A percentile compares a stretch with the other conserved stretches of the same genome.
Conservation (phyloP, 306 rosid genomes). For the Phaseolus lunatus region DNA sequence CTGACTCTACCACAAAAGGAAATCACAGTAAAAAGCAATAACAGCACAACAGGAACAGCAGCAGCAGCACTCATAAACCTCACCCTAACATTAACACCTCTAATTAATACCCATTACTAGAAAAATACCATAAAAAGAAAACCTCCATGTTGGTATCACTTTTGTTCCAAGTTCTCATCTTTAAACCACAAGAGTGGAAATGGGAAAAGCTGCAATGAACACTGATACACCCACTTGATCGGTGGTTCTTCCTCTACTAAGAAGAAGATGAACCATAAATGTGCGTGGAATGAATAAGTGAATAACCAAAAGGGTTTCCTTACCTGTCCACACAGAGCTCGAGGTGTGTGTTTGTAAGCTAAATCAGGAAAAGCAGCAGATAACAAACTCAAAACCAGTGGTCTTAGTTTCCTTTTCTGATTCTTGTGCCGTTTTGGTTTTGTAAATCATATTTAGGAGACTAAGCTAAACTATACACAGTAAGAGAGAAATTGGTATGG, state of each 20-base stretch:
- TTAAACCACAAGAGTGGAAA: slow-evolving; percentile 13
- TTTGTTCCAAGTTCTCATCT: slow-evolving; percentile 37
- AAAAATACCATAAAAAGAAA: slow-evolving; percentile 42
- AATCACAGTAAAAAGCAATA: slow-evolving; percentile 43
- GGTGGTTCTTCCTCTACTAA: slow-evolving; percentile 23
- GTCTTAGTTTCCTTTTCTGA: slow-evolving; percentile 18
- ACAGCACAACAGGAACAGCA: slow-evolving; percentile 27
- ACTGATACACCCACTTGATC: slow-evolving; percentile 14
- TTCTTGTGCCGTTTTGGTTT: neutral
- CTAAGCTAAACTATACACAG: neutral
- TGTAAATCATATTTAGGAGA: neutral
- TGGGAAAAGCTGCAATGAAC: slow-evolving; percentile 26
- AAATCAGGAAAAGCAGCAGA: slow-evolving; percentile 49
- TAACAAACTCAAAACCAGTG: slow-evolving; percentile 37
- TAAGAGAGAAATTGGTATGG: neutral
- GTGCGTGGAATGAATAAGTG: slow-evolving; percentile 13
- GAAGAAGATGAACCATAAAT: slow-evolving; percentile 35
- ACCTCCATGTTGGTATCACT: slow-evolving; percentile 3
- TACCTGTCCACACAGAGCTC: slow-evolving; percentile 49
- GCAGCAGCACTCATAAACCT: slow-evolving; percentile 19
- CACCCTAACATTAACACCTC: slow-evolving; percentile 12
- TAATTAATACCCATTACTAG: slow-evolving; percentile 6
- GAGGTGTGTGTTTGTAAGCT: slow-evolving; percentile 48
- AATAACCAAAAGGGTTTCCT: slow-evolving; percentile 18
- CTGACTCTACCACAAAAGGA: slow-evolving; percentile 50